A percentile compares a stretch with the other conserved stretches of the same genome.
Conservation (phyloP, 139 green algal species). For the Chlamydomonas eustigma region DNA sequence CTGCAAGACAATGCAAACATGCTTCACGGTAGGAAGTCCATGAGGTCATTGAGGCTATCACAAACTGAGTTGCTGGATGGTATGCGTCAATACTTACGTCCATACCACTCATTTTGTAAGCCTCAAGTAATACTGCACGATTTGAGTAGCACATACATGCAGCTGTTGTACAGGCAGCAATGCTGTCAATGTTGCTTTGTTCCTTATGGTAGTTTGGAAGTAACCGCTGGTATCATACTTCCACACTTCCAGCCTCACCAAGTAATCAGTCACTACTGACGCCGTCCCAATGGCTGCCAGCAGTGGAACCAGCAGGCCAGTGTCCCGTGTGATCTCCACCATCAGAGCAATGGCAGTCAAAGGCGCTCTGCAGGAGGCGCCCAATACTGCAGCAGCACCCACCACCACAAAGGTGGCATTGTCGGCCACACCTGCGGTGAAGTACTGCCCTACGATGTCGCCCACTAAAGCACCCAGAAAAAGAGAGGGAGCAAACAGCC, state of each 20-base stretch:
- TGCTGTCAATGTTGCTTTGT: too few species aligned
- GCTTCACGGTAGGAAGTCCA: too few species aligned
- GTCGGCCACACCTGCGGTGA: constrained; percentile 32
- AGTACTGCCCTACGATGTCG: constrained; percentile 33
- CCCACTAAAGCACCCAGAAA: constrained; percentile 80
- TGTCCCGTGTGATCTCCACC: constrained; percentile 54
- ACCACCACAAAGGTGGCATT: constrained; percentile 56
- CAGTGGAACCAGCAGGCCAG: constrained; percentile 50
- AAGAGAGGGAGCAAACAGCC: constrained; percentile 91
- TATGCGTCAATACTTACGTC: too few species aligned
- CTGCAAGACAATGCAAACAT: too few species aligned
- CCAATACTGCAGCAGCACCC: constrained; percentile 56
- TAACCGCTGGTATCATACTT: too few species aligned
- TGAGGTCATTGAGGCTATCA: too few species aligned
- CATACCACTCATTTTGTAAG: too few species aligned
- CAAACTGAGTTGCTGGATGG: too few species aligned
- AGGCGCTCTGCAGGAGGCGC: constrained; percentile 51
- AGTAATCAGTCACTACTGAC: constrained; percentile 47
- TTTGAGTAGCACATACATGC: too few species aligned
- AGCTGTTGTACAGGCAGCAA: too few species aligned
- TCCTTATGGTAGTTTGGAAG: too few species aligned
- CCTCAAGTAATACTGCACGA: too few species aligned
- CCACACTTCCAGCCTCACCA: constrained; percentile 11
- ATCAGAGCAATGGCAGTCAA: constrained; percentile 59
- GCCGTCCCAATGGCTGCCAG: constrained; percentile 48